Base-by-base conservation (phyloP, 352 stramenopile genomes). In the Phytophthora sojae region DNA sequence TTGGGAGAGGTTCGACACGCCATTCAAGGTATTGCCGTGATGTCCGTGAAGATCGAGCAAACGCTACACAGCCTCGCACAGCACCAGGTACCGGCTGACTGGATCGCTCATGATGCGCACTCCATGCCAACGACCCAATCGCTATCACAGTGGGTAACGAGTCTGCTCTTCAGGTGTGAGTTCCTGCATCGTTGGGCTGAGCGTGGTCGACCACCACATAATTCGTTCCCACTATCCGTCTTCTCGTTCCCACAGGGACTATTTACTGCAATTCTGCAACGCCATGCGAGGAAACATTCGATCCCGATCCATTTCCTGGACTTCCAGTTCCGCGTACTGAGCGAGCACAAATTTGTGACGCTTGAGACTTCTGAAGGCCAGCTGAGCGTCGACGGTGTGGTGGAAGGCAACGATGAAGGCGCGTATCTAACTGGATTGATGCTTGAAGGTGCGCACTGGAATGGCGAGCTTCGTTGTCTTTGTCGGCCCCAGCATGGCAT, bases 231-330 rank as follows among this genome's bases (percentile, higher is more conserved):
- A 4, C 61, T 95, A 15, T 77, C 88, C 4, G 75, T 89, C 6
- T 94, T 96, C 45, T 83, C 73, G 35, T 96, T 93, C 29, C 86
- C 89, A 0, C 86, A 95, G 25, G 86, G 86, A 0, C 81, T 96
- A 44, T 91, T 96, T 56, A 96, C 89, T 3, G 88, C 82, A 21
- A 81, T 92, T 60, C 54, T 94, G 14, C 89, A 96, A 74, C 83
- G 84, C 6, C 82, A 95, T 32, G 83, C 89, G 21, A 73, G 88
- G 50, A 93, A 88, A 60, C 78, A 92, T 58, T 39, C 63, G 21
- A 79, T 91, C 0, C 85, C 85, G 7, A 95, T 96, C 29, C 86
- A 96, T 51, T 81, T 86, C 45, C 72, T 96, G 52, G 83, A 93
- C 42, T 94, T 95, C 61, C 73, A 84, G 9, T 95, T 96, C 59